These are phyloP conservation scores for Andalucia godoyi DNA, from an alignment of 78 protist species.

Conservation along the genomic window DNA sequence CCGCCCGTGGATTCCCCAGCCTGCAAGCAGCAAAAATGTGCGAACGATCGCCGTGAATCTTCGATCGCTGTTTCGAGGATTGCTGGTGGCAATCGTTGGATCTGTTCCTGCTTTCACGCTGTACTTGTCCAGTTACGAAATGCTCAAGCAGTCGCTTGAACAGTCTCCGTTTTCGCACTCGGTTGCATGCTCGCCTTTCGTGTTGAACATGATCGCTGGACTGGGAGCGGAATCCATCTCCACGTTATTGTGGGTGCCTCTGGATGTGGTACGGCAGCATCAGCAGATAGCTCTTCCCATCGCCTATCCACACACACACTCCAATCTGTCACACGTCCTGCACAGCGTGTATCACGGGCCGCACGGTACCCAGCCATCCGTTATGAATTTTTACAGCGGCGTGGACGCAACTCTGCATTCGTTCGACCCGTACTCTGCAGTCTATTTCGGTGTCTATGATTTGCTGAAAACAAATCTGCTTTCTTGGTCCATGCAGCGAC, in stretches of 20 bases:
- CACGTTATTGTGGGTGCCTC: slow-evolving; percentile 28
- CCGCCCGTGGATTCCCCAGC: too few species aligned
- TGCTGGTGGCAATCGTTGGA: neutral
- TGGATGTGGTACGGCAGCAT: slow-evolving; percentile 29
- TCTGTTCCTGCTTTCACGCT: neutral
- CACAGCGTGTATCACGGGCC: neutral
- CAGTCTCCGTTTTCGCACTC: neutral
- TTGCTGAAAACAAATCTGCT: neutral
- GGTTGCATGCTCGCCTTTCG: too few species aligned
- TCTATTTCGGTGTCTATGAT: slow-evolving; percentile 2
- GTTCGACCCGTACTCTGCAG: slow-evolving; percentile 8
- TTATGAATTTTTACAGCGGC: slow-evolving; percentile 9
- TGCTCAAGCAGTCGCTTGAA: neutral
- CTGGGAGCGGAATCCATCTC: slow-evolving; percentile 18
- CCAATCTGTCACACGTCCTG: neutral
- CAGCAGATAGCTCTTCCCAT: neutral
- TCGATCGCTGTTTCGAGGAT: neutral
- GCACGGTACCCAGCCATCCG: too few species aligned
- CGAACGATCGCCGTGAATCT: neutral
- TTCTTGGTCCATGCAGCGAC: neutral
- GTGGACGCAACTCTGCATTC: neutral
- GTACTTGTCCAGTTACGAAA: neutral
- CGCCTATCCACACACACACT: neutral
- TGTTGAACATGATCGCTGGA: slow-evolving; percentile 6
- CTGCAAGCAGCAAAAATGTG: neutral